Evolutionary conservation across 306 rosid species (phyloP), one percentile per base, ranked within the genome.

Genomic region (Lathyrus sativus): DNA sequence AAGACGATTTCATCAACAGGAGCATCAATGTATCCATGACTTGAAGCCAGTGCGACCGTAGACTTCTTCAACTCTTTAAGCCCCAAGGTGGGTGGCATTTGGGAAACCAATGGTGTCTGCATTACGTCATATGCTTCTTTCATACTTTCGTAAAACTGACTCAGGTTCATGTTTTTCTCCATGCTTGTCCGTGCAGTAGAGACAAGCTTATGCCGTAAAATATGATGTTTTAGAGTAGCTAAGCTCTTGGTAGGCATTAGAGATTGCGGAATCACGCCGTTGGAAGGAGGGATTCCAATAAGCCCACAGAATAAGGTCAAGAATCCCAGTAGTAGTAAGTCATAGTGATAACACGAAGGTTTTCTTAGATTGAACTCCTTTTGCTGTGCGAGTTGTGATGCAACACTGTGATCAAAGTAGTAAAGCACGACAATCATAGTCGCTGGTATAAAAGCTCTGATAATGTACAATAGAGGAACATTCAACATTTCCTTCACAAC

Each of bases 201-300:
- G 55, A 86, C 95, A 71, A 92, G 88, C 85, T 89, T 87, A 73
- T 83, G 85, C 77, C 95, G 84, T 80, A 89, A 65, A 31, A 92
- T 88, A 96, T 92, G 98, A 75, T 92, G 95, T 84, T 87, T 92
- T n/a, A 92, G 91, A 73, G 98, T 89, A 81, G 96, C 98, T 76
- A 92, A 80, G 86, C 95, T 89, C 82, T 92, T 92, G 3, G 98
- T 92, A 79, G 89, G 98, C 98, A 92, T 92, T 1, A 96, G 98
- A 86, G 98, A 92, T 78, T 92, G 98, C 43, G 98, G 98, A 73
- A 92, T 92, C 65, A 92, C 98, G 12, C 98, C 98, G 51, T n/a
- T n/a, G n/a, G n/a, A n/a, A n/a, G n/a, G n/a, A n/a, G n/a, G n/a
- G n/a, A n/a, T n/a, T n/a, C n/a, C 98, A 43, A 92, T 81, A 53